phyloP scores from a whole-genome alignment of 495 filamentous ascomycete genomes.

The Eremomyces bilateralis region DNA sequence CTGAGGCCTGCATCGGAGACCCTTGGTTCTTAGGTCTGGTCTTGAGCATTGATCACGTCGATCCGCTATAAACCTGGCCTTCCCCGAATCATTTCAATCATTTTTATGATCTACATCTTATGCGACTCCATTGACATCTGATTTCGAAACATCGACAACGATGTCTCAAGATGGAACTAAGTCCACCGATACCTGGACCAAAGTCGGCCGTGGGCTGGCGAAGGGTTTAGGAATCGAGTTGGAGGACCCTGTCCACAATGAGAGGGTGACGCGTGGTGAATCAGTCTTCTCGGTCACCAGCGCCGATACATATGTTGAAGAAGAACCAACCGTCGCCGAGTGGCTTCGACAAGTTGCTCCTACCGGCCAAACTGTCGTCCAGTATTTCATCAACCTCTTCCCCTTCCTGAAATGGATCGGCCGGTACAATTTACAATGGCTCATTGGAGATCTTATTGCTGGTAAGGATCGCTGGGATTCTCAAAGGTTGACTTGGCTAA shows the following conservation, averaged over 20 bases:
- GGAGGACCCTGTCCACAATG: constrained; percentile 23
- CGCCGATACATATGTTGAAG: constrained; percentile 63
- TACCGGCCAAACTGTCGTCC: constrained; percentile 24
- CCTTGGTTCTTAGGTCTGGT: too few relatives aligned
- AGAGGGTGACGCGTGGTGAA: constrained; percentile 45
- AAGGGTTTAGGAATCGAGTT: constrained; percentile 74
- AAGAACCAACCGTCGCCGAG: constrained; percentile 52
- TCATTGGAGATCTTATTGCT: constrained; percentile 71
- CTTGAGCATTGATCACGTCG: too few relatives aligned
- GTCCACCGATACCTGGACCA: constrained; percentile 25
- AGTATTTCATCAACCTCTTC: constrained; percentile 51
- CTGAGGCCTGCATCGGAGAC: too few relatives aligned
- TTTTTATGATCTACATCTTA: too few relatives aligned
- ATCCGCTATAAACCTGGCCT: too few relatives aligned
- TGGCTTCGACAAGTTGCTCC: constrained; percentile 47
- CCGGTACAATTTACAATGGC: constrained; percentile 76
- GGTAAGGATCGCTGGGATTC: constrained; percentile 29
- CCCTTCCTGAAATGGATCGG: constrained; percentile 77
- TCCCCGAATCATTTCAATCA: too few relatives aligned
- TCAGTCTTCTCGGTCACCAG: constrained; percentile 58
- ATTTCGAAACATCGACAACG: too few relatives aligned
- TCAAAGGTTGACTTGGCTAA: constrained; percentile 2
- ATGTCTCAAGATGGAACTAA: too few relatives aligned
- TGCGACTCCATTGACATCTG: too few relatives aligned
- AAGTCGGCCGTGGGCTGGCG: constrained; percentile 51